Conservation (phyloP, 2,329 filamentous ascomycete species). For the Aspergillus pseudotamarii region DNA sequence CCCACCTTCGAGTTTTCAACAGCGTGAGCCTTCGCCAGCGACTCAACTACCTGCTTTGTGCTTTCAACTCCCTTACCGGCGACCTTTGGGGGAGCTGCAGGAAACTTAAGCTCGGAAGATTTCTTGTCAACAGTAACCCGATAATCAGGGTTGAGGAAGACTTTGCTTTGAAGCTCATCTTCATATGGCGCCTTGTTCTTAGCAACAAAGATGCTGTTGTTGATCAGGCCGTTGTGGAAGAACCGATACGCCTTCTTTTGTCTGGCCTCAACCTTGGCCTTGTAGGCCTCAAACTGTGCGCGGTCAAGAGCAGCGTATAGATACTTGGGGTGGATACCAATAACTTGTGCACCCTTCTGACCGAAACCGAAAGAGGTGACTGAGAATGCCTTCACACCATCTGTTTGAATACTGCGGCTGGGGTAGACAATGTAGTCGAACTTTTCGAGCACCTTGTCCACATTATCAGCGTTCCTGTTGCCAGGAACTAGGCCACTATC, state of each 20-base stretch:
- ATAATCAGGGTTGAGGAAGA: slow-evolving; percentile 92
- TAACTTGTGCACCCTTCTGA: slow-evolving; percentile 96
- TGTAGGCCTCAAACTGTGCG: slow-evolving; percentile 79
- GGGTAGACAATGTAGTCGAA: slow-evolving; percentile 98
- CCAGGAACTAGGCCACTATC: slow-evolving; percentile 93
- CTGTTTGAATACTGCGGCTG: slow-evolving; percentile 91
- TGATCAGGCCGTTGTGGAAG: slow-evolving; percentile 98
- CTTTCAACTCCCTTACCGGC: slow-evolving; percentile 61
- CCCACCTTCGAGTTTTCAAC: slow-evolving; percentile 76
- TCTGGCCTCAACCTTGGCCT: slow-evolving; percentile 81
- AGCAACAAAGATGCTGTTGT: slow-evolving; percentile 95
- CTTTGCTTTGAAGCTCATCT: slow-evolving; percentile 79
- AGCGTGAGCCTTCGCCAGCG: slow-evolving; percentile 68
- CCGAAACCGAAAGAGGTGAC: slow-evolving; percentile 99
- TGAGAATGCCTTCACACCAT: slow-evolving; percentile 97
- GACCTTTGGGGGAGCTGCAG: slow-evolving; percentile 67
- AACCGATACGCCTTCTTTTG: slow-evolving; percentile 99
- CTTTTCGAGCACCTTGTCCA: slow-evolving; percentile 94
- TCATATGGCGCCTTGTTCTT: slow-evolving; percentile 90
- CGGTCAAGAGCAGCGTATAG: slow-evolving; percentile 92
- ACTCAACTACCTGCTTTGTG: slow-evolving; percentile 76
- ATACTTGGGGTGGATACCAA: slow-evolving; percentile 96
- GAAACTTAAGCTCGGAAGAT: slow-evolving; percentile 74
- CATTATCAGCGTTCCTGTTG: slow-evolving; percentile 97
- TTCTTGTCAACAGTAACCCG: slow-evolving; percentile 87